Percentiles rank a stretch among this genome's conserved stretches.
These are phyloP conservation scores for Berberis thunbergii DNA, from an alignment of 164 flowering plant species.

Conservation along the genomic window DNA sequence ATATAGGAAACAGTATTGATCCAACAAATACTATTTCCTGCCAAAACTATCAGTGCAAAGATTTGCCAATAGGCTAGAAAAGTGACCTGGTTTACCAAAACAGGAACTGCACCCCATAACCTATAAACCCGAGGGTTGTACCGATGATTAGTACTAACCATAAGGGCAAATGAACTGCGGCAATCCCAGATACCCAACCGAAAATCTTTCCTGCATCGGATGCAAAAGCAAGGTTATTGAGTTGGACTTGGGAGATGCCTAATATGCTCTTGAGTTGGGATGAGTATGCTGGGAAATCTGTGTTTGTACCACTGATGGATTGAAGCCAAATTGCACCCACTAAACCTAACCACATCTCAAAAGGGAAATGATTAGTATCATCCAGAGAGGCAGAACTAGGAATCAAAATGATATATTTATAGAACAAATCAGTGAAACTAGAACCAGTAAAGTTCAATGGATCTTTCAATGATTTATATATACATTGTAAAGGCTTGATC, in stretches of 20 bases:
- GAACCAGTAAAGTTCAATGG: too few species aligned
- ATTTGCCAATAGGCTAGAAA: constrained; percentile 4
- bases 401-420: too few species aligned
- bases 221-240: constrained; percentile 2
- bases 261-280: constrained; percentile 4
- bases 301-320: constrained; percentile 4
- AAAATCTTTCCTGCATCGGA: constrained; percentile 3
- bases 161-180: constrained; percentile 3
- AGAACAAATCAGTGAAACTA: too few species aligned
- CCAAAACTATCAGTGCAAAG: constrained; percentile 1
- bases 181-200: background rate
- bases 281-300: constrained; percentile 6
- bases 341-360: constrained; percentile 2
- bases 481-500: too few species aligned
- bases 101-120: constrained; percentile 8
- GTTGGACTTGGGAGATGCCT: constrained; percentile 3
- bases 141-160: constrained; percentile 6
- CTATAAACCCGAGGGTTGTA: background rate
- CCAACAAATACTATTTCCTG: constrained; percentile 10
- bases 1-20: constrained; percentile 2
- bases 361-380: too few species aligned
- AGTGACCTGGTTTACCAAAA: constrained; percentile 5
- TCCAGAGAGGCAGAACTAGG: too few species aligned
- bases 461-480: too few species aligned
- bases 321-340: constrained; percentile 7